Evolutionary conservation across 768 basidiomycete genomes (phyloP), one percentile per base, ranked within the genome.

Genomic region (Ramaria rubella): DNA sequence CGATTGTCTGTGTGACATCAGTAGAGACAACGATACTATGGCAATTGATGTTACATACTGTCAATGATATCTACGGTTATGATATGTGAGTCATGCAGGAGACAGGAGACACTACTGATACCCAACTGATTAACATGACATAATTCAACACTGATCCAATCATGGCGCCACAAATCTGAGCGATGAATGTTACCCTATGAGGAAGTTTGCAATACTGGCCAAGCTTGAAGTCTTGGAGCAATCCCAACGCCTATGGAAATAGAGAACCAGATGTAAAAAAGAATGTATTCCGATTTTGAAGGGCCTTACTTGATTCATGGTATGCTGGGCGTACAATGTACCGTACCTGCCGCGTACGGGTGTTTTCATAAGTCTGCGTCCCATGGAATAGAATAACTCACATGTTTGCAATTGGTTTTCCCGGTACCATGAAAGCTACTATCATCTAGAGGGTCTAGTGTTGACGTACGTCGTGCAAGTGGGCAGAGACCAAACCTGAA

Each of bases 61-160:
- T 55, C 53, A 40, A 55, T 49, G 38, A 55, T 55, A 26, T 55
- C 53, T 55, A 27, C 27, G 17, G 36, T n/a, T 15, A 34, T 17
- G 14, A 42, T 14, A 21, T 8, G 40, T 42, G 2, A 19, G n/a
- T 8, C 8, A 42, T 17, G n/a, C 3, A 8, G n/a, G 8, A 17
- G 4, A n/a, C 40, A n/a, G 7, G 11, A 21, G 17, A 6, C 8
- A n/a, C 36, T 38, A 12, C 1, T 42, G 23, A 19, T 11, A 6
- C 27, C 71, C 44, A 45, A 77, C 78, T 58, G 52, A 75, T 78
- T 48, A 79, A 63, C 52, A 77, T 68, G 4, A 68, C 62, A 45
- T 64, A 66, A 56, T 66, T 66, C 27, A 66, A 51, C 11, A 64
- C 49, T 11, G 62, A 52, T 12, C 63, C 63, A 8, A 66, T 57